Conservation (phyloP, 345 rosid species). For the Lenwebbia sp. region DNA sequence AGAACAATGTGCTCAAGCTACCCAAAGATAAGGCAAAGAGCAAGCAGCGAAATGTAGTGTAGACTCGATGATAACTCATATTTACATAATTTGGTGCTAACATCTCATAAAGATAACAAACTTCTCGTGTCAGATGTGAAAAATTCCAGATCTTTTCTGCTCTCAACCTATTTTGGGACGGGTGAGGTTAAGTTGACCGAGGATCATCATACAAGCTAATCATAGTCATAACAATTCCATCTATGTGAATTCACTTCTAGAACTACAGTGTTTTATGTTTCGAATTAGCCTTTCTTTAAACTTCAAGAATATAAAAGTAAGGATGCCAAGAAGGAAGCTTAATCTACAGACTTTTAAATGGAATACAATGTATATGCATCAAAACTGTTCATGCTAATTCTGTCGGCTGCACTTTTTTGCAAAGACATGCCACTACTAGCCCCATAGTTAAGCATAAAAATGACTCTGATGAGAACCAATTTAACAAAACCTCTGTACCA, state of each 20-base stretch:
- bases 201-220: background rate
- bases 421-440: background rate
- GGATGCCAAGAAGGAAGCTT: background rate
- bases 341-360: background rate
- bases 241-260: background rate
- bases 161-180: background rate
- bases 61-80: background rate
- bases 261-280: background rate
- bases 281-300: background rate
- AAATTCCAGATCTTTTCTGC: background rate
- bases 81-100: background rate
- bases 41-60: background rate
- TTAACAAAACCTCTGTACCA: background rate
- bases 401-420: background rate
- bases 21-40: constrained; percentile 30
- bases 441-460: background rate
- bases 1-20: constrained; percentile 60
- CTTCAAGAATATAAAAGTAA: background rate
- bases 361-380: background rate
- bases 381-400: background rate
- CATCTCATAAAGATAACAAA: background rate
- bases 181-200: background rate
- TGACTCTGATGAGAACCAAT: background rate
- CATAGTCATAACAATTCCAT: background rate
- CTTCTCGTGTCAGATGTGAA: background rate